Conservation (phyloP, 257 asterid genomes). For the Handroanthus guayacan region DNA sequence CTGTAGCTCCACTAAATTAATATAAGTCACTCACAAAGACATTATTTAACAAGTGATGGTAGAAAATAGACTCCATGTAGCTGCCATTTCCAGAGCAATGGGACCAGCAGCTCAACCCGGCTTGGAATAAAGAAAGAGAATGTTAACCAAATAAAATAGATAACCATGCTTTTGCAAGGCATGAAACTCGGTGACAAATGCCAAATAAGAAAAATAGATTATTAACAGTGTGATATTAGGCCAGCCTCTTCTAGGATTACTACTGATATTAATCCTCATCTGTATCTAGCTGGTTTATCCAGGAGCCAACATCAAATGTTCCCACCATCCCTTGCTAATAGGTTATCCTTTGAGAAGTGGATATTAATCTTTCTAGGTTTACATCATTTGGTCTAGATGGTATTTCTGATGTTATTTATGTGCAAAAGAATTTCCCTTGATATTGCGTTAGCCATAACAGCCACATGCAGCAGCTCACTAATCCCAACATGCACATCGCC, state of each 20-base stretch:
- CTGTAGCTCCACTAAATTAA: neutral
- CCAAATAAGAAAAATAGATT: too few relatives aligned
- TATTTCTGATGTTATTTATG: neutral
- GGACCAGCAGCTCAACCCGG: neutral
- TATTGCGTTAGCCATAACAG: neutral
- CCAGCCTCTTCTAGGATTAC: neutral
- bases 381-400: neutral
- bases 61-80: neutral
- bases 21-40: neutral
- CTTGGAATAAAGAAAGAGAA: neutral
- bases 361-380: slow-evolving; percentile 12
- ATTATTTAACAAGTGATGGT: neutral
- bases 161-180: neutral
- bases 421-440: neutral
- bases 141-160: neutral
- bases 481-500: slow-evolving; percentile 15
- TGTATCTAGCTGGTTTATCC: too few relatives aligned
- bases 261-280: neutral
- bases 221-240: neutral
- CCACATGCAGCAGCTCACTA: slow-evolving; percentile 22
- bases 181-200: neutral
- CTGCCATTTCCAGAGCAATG: neutral
- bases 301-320: neutral
- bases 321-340: neutral
- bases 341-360: neutral